These are phyloP conservation scores for Tremella fuciformis DNA, from an alignment of 768 basidiomycete genomes.

Conservation along the genomic window DNA sequence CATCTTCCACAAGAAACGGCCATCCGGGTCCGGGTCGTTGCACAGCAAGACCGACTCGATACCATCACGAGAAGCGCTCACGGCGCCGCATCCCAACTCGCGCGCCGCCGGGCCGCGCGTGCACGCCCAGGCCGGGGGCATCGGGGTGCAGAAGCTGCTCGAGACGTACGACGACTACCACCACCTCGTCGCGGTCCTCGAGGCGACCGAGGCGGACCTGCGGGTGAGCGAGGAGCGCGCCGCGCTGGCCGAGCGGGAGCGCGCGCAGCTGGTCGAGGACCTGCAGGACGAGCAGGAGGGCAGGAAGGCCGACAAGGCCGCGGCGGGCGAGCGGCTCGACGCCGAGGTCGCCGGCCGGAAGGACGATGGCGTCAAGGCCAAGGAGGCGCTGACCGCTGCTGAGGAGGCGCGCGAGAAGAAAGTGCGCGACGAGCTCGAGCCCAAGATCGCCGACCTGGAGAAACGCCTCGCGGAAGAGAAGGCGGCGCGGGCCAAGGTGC, in stretches of 20 bases:
- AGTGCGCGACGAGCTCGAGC: constrained; percentile 13
- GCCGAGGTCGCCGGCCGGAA: no score
- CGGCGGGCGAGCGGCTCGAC: no score
- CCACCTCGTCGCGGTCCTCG: constrained; percentile 7
- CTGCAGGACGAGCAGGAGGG: constrained; percentile 8
- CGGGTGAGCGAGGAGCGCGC: constrained; percentile 4
- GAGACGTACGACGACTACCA: constrained; percentile 17
- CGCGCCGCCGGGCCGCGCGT: constrained; percentile 9
- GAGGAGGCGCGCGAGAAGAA: constrained; percentile 13
- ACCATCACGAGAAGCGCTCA: constrained; percentile 15
- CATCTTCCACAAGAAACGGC: no score
- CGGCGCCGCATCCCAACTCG: constrained; percentile 10
- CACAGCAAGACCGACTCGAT: constrained; percentile 5
- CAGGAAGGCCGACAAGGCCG: constrained; percentile 3
- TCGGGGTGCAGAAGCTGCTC: constrained; percentile 12
- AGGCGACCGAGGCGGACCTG: constrained; percentile 1
- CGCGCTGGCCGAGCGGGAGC: constrained; percentile 10
- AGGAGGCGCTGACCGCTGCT: constrained; percentile 5
- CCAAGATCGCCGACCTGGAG: constrained; percentile 12
- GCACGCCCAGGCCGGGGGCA: constrained; percentile 10
- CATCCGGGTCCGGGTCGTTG: no score
- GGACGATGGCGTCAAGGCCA: background rate
- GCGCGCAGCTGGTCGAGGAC: constrained; percentile 1
- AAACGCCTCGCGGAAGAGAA: background rate
- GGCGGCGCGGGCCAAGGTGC: constrained; percentile 4